Evolutionary conservation across 75 land plant species (phyloP), one percentile per base, ranked within the genome.

Genomic region (Chamaecyparis obtusa): DNA sequence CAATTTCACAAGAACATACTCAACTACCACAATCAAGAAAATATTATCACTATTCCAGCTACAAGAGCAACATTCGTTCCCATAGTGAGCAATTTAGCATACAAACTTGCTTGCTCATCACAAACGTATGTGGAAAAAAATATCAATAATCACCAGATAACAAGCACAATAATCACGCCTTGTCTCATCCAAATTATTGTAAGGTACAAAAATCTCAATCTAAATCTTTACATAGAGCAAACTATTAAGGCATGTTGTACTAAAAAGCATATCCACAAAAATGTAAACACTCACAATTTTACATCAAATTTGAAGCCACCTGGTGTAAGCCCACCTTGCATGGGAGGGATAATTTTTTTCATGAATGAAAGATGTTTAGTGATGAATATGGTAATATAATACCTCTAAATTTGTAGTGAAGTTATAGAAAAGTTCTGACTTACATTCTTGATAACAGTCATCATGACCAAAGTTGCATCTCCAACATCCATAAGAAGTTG

Each of bases 241-340:
- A 60, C 5, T 60, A 6, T 5, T 60, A 19, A 19, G 67, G 21
- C 67, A 60, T 19, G 6, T 60, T 5, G 7, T 13, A 6, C 44
- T 37, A 44, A 77, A 77, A 37, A 77, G 2, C 0, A 77, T 19
- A 5, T 77, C 37, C 37, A 15, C n/a, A 55, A 9, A 11, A 19
- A 48, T 21, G 82, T n/a, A 35, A 85, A 83, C 9, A 88, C 96
- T 91, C 44, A 97, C 99, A 97, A 80, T 95, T 97, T 97, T 0
- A 98, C 99, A 88, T 97, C 99, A 85, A 97, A 97, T 89, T 97
- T 97, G 93, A 97, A 96, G 71, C 99, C 99, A 86, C 99, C 98
- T 54, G 99, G 98, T 60, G 99, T 95, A 55, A 97, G 90, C 13
- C 99, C 98, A 77, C 94, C 97, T 98, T 97, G 92, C 88, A 49